A percentile compares a stretch with the other conserved stretches of the same genome.
These are phyloP conservation scores for Naganishia sp. DNA, from an alignment of 1,284 basidiomycete genomes.

Conservation along the genomic window DNA sequence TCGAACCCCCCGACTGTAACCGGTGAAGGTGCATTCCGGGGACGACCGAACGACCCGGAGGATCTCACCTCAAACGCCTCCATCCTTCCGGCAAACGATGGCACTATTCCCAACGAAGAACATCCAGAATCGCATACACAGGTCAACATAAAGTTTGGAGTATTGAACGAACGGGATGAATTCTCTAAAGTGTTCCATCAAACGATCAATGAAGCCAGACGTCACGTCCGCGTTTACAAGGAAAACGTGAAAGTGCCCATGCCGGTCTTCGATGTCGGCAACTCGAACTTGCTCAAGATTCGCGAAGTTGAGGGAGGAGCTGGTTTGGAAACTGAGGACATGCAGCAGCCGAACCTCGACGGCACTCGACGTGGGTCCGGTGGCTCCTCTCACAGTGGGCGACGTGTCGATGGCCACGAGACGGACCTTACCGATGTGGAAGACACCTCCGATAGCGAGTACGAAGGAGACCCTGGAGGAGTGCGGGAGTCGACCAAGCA, in stretches of 20 bases:
- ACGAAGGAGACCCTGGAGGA: slow-evolving; percentile 27
- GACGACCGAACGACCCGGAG: slow-evolving; percentile 17
- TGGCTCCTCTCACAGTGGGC: neutral
- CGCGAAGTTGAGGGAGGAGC: slow-evolving; percentile 50
- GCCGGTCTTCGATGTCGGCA: slow-evolving; percentile 45
- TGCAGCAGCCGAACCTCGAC: slow-evolving; percentile 4
- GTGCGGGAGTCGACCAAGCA: slow-evolving; percentile 9
- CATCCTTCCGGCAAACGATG: slow-evolving; percentile 27
- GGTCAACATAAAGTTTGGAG: slow-evolving; percentile 47
- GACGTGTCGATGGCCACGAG: slow-evolving; percentile 18
- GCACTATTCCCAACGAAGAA: slow-evolving; percentile 1
- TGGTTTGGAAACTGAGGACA: slow-evolving; percentile 23
- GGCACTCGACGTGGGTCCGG: neutral
- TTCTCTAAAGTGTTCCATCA: slow-evolving; percentile 42
- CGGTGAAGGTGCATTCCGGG: slow-evolving; percentile 29
- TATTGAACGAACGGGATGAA: slow-evolving; percentile 48
- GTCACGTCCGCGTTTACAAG: slow-evolving; percentile 37
- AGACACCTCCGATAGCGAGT: slow-evolving; percentile 23
- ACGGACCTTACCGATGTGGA: slow-evolving; percentile 9
- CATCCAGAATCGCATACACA: slow-evolving; percentile 26
- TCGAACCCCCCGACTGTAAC: neutral
- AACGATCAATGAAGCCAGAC: slow-evolving; percentile 38
- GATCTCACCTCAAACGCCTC: slow-evolving; percentile 31
- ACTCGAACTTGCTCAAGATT: slow-evolving; percentile 50
- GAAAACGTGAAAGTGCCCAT: slow-evolving; percentile 36